Evolutionary conservation across 768 basidiomycete species (phyloP), one percentile per base, ranked within the genome.

Genomic region (Baorangia bicolor): DNA sequence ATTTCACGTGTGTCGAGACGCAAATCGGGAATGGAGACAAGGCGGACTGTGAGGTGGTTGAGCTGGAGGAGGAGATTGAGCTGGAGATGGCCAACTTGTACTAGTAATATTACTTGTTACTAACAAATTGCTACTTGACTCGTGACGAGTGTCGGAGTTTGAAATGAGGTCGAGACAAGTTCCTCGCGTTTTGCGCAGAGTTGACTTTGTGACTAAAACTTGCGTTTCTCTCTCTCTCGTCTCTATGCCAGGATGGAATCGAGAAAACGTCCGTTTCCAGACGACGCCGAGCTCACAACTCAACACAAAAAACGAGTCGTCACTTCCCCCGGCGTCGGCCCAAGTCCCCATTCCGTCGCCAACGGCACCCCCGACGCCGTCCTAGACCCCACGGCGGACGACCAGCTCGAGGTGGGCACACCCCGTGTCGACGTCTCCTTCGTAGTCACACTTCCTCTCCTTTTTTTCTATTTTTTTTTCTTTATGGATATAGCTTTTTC

Each of bases 1-100:
- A n/a, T n/a, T 81, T 94, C 60, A 79, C 91, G 10, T 98, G 96
- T 65, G 83, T 98, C 10, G 96, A 98, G 73, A 92, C 94, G 23
- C 95, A 98, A 71, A 86, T 96, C 50, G 94, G 93, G 7, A 81
- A 90, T 54, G 89, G 89, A 1, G 81, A 84, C 47, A 66, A 66
- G 54, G 77, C 82, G 21, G 97, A 99, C 71, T 98, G 96, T 69
- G 94, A 99, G 72, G 82, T 98, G 52, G 64, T 93, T 18, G 79
- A 87, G 23, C 65, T 81, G 65, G 54, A 27, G 3, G 49, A 30
- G 38, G n/a, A n/a, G 14, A 16, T 44, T 2, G 49, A 57, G 49
- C 10, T 62, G 31, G 12, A 30, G 27, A 37, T 37, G 33, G 30
- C 51, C 35, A 14, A 49, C 43, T n/a, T n/a, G n/a, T n/a, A n/a